Conservation (phyloP, 2,329 filamentous ascomycete species). For the Fusarium mexicanum region DNA sequence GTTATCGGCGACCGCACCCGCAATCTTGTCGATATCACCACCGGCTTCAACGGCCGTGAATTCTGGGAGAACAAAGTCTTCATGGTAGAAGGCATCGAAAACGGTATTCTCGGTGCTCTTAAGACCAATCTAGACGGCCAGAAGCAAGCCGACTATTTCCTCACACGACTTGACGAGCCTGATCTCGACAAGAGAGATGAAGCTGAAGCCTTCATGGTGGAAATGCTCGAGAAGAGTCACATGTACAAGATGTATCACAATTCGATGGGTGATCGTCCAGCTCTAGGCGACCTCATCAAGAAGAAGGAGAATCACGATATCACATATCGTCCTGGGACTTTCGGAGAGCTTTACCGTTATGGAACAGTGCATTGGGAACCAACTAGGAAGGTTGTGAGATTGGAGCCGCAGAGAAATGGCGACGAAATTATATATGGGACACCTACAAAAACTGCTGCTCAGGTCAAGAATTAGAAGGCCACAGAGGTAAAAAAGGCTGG, state of each 20-base stretch:
- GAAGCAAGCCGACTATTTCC: slow-evolving; percentile 46
- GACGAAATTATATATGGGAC: slow-evolving; percentile 35
- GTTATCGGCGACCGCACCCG: slow-evolving; percentile 48
- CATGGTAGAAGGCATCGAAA: slow-evolving; percentile 45
- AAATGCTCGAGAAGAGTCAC: slow-evolving; percentile 47
- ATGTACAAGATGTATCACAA: slow-evolving; percentile 53
- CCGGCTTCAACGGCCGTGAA: slow-evolving; percentile 46
- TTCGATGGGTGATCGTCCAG: slow-evolving; percentile 43
- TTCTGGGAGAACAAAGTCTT: slow-evolving; percentile 48
- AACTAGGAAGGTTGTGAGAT: slow-evolving; percentile 38
- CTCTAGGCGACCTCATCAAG: slow-evolving; percentile 48
- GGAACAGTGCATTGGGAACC: slow-evolving; percentile 49
- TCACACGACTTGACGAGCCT: slow-evolving; percentile 46
- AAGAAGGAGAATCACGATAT: slow-evolving; percentile 40
- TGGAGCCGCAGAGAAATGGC: slow-evolving; percentile 34
- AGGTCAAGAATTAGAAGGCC: not conserved
- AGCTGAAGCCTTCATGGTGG: slow-evolving; percentile 47
- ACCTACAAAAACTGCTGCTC: not conserved
- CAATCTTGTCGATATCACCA: slow-evolving; percentile 45
- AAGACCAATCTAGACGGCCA: slow-evolving; percentile 42
- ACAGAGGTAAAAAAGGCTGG: too few species aligned
- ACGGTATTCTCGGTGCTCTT: slow-evolving; percentile 47
- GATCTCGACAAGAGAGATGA: slow-evolving; percentile 38
- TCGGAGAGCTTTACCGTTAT: slow-evolving; percentile 49
- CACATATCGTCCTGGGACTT: slow-evolving; percentile 46